phyloP scores from a whole-genome alignment of 202 grass and related monocot species.

The Bolboschoenoplectus hybrid region DNA sequence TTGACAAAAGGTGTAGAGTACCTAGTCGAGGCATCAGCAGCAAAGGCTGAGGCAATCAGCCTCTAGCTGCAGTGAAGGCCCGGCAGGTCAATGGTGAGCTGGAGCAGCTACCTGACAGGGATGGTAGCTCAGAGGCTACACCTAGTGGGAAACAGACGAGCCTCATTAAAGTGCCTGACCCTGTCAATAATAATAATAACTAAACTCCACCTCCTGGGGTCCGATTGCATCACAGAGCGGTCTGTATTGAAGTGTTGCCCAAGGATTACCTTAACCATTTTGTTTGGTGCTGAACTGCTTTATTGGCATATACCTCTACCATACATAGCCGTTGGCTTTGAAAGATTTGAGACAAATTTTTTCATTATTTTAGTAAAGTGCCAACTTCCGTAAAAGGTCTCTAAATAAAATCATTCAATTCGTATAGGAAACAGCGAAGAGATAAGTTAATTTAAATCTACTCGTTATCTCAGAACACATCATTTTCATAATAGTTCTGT shows the following conservation, averaged over 20 bases:
- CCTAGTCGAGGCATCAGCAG: slow-evolving; percentile 95
- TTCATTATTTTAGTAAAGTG: too few relatives aligned
- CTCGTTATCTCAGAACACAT: too few relatives aligned
- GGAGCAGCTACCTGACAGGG: slow-evolving; percentile 64
- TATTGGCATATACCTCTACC: too few relatives aligned
- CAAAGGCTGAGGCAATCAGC: slow-evolving; percentile 93
- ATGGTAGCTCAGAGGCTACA: slow-evolving; percentile 67
- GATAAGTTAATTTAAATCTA: too few relatives aligned
- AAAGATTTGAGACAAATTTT: not conserved
- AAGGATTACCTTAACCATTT: not conserved
- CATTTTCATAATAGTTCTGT: not conserved
- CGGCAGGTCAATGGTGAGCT: slow-evolving; percentile 86
- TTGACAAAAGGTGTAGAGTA: slow-evolving; percentile 91
- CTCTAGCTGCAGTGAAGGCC: slow-evolving; percentile 93
- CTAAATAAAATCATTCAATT: too few relatives aligned
- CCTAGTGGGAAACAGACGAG: slow-evolving; percentile 70
- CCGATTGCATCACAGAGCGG: slow-evolving; percentile 97
- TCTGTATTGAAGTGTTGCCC: slow-evolving; percentile 45
- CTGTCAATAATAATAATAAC: slow-evolving; percentile 43
- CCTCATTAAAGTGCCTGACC: slow-evolving; percentile 71
- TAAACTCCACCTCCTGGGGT: slow-evolving; percentile 67
- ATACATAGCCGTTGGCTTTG: not conserved
- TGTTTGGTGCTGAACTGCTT: not conserved
- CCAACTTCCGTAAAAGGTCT: too few relatives aligned
- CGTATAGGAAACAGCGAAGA: too few relatives aligned